Evolutionary conservation across 2,329 filamentous ascomycete species (phyloP).

Genomic region (Aurifilum marmelostoma): DNA sequence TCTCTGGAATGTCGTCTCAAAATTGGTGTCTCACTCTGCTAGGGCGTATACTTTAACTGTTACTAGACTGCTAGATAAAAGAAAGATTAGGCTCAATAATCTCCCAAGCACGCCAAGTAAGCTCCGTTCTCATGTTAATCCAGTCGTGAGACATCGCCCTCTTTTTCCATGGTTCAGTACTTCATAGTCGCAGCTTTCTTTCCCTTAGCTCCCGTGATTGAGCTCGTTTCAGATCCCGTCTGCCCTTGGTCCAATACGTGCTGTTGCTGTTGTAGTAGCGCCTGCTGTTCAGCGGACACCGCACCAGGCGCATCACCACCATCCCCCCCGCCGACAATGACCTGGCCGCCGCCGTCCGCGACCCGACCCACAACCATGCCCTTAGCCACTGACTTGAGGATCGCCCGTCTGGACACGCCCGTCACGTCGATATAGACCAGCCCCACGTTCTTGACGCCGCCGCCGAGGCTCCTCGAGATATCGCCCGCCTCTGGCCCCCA

Average conservation of each 20-base stretch:
- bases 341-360: constrained; percentile 70
- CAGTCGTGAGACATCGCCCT: neutral
- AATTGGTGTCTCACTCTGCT: neutral
- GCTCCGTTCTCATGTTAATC: neutral
- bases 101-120: neutral
- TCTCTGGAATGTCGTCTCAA: too few species aligned
- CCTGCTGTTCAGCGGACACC: constrained; percentile 15
- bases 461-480: constrained; percentile 74
- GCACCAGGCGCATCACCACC: constrained; percentile 35
- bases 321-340: constrained; percentile 71
- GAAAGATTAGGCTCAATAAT: neutral
- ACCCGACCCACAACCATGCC: constrained; percentile 91
- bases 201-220: constrained; percentile 20
- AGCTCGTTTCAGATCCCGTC: constrained; percentile 32
- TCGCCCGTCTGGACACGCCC: constrained; percentile 84
- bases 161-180: constrained; percentile 29
- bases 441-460: constrained; percentile 93
- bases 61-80: neutral
- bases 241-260: constrained; percentile 34
- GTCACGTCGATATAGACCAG: constrained; percentile 97
- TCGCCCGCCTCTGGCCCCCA: constrained; percentile 86
- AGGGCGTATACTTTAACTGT: neutral
- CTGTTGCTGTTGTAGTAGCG: constrained; percentile 30
- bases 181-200: constrained; percentile 23
- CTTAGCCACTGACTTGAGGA: constrained; percentile 94